Evolutionary conservation across 2,329 filamentous ascomycete genomes (phyloP).

Genomic region (Magnaporthiopsis poae): DNA sequence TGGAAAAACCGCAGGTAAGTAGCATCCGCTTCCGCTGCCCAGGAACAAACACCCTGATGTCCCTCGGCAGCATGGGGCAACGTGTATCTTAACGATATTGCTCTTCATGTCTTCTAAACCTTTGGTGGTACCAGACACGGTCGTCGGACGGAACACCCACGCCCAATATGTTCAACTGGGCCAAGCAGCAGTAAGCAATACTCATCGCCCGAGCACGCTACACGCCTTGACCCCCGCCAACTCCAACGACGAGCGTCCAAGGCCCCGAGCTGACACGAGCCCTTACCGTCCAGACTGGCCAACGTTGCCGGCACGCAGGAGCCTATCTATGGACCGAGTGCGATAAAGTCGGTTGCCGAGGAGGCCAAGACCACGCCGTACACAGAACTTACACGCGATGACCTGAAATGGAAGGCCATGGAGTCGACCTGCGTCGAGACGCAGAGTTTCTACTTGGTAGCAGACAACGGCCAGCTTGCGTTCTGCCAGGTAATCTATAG

Average conservation of each 20-base stretch:
- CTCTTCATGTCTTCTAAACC: neutral
- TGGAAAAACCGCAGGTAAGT: neutral
- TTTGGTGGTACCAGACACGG: neutral
- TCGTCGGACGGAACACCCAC: neutral
- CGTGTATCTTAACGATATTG: neutral
- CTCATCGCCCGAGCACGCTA: neutral
- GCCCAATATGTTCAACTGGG: constrained; percentile 80
- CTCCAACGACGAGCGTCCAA: neutral
- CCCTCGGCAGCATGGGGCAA: neutral
- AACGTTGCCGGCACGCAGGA: constrained; percentile 91
- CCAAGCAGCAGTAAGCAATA: constrained; percentile 69
- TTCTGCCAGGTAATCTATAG: constrained; percentile 93
- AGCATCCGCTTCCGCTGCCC: neutral
- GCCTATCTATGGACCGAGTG: constrained; percentile 84
- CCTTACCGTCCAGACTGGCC: constrained; percentile 40
- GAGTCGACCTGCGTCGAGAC: constrained; percentile 87
- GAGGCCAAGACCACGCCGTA: constrained; percentile 71
- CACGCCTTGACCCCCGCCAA: neutral
- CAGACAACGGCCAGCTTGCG: constrained; percentile 65
- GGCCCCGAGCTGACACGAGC: neutral
- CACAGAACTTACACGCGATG: constrained; percentile 66
- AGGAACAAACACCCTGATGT: neutral
- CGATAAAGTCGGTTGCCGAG: constrained; percentile 74
- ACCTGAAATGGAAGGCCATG: constrained; percentile 73
- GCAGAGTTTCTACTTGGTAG: constrained; percentile 82